phyloP scores from a whole-genome alignment of 2,329 filamentous ascomycete genomes.

The Colletotrichum eleusines region DNA sequence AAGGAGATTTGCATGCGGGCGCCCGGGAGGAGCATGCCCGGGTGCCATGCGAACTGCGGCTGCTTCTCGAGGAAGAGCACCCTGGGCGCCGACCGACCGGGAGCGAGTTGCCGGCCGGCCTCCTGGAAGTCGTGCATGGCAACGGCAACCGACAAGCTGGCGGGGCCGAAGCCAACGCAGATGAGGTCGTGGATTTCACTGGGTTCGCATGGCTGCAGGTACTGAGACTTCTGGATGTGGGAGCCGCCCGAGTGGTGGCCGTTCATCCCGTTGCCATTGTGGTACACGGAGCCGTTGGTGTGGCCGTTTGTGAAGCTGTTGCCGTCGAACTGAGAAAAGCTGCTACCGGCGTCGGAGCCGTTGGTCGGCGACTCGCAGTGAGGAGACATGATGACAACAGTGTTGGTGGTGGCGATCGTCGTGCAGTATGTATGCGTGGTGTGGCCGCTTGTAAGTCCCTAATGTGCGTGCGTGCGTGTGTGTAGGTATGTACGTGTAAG shows the following conservation, averaged over 20 bases:
- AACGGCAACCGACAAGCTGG: conserved; percentile 88
- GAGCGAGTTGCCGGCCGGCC: conserved; percentile 57
- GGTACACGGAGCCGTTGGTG: conserved; percentile 35
- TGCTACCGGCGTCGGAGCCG: conserved; percentile 42
- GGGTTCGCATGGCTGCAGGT: conserved; percentile 63
- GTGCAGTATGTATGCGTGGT: neutral
- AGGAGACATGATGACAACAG: conserved; percentile 50
- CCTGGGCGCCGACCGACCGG: conserved; percentile 67
- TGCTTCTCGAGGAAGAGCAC: conserved; percentile 93
- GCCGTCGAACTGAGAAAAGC: conserved; percentile 37
- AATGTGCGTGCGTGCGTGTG: neutral
- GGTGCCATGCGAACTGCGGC: conserved; percentile 87
- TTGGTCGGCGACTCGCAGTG: conserved; percentile 51
- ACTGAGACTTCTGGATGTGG: conserved; percentile 51
- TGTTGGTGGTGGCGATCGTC: conserved; percentile 9
- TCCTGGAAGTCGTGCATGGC: conserved; percentile 86
- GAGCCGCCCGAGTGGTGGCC: conserved; percentile 18
- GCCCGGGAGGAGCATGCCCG: conserved; percentile 93
- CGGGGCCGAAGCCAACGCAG: conserved; percentile 93
- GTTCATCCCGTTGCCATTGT: conserved; percentile 38
- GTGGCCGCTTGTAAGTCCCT: no score
- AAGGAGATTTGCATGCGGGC: conserved; percentile 99
- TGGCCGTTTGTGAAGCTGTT: conserved; percentile 44
- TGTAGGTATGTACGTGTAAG: conserved; percentile 6
- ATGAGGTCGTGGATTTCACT: conserved; percentile 84